Conservation (phyloP, 345 rosid species). For the Camelina laxa region DNA sequence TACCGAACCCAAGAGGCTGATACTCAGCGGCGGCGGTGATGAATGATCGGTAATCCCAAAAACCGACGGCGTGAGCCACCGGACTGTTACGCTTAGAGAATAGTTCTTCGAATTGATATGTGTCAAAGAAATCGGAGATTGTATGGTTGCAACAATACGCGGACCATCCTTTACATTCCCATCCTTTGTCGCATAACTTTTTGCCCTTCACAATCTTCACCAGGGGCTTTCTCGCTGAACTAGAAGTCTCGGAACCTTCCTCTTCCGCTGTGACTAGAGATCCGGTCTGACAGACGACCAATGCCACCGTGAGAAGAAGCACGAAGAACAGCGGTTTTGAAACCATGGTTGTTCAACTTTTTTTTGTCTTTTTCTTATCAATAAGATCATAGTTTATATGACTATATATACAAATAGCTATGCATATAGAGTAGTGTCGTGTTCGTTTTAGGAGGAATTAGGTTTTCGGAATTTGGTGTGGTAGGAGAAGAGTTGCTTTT, state of each 20-base stretch:
- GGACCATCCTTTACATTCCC: slow-evolving; percentile 81
- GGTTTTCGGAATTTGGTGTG: slow-evolving; percentile 55
- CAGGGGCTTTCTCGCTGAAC: slow-evolving; percentile 48
- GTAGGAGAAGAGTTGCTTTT: slow-evolving; percentile 37
- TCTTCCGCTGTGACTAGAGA: slow-evolving; percentile 34
- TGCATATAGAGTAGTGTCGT: slow-evolving; percentile 13
- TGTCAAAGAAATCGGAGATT: slow-evolving; percentile 66
- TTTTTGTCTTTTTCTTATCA: background rate
- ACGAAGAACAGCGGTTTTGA: slow-evolving; percentile 32
- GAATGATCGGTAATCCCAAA: slow-evolving; percentile 80
- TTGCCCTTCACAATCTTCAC: slow-evolving; percentile 72
- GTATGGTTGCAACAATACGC: slow-evolving; percentile 71
- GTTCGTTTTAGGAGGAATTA: slow-evolving; percentile 54
- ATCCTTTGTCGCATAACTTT: slow-evolving; percentile 68
- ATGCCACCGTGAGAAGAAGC: slow-evolving; percentile 32
- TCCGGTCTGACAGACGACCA: slow-evolving; percentile 30
- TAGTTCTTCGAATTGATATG: slow-evolving; percentile 78
- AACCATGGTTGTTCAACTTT: slow-evolving; percentile 41
- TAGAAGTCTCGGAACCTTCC: slow-evolving; percentile 36
- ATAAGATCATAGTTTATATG: slow-evolving; percentile 7
- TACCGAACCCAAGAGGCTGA: slow-evolving; percentile 78
- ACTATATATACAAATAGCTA: background rate
- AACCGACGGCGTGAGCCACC: slow-evolving; percentile 77
- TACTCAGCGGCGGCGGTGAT: slow-evolving; percentile 67
- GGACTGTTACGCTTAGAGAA: slow-evolving; percentile 72